These are phyloP conservation scores for Aegilops umbellulata DNA, from an alignment of 176 grass and related monocot species.

Conservation along the genomic window DNA sequence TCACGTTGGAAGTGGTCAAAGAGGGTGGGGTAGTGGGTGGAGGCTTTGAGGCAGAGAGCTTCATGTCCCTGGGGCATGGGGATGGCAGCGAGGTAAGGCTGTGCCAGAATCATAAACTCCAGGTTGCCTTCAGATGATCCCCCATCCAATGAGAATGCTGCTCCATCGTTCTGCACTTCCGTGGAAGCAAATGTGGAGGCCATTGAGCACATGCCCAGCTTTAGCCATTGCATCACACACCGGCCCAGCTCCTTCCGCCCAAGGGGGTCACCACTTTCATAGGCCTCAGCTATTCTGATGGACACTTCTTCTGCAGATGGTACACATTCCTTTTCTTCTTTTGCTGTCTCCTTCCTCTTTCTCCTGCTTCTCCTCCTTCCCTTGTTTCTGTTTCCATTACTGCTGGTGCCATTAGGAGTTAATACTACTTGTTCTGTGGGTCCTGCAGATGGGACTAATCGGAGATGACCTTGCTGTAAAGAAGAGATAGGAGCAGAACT, in stretches of 20 bases:
- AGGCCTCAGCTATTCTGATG: constrained; percentile 39
- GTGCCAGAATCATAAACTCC: constrained; percentile 62
- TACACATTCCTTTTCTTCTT: constrained; percentile 30
- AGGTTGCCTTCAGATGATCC: constrained; percentile 25
- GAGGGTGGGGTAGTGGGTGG: constrained; percentile 82
- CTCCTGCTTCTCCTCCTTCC: constrained; percentile 42
- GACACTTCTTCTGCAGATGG: constrained; percentile 57
- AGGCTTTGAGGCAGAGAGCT: constrained; percentile 74
- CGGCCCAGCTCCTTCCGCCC: constrained; percentile 70
- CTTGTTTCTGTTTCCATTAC: constrained; percentile 1
- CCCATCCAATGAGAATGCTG: constrained; percentile 40
- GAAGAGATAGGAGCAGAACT: neutral
- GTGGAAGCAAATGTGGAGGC: constrained; percentile 56
- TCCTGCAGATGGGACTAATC: constrained; percentile 20
- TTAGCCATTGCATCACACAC: constrained; percentile 74
- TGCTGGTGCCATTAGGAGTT: neutral
- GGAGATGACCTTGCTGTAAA: constrained; percentile 29
- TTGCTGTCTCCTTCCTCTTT: constrained; percentile 20
- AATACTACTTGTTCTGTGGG: constrained; percentile 4
- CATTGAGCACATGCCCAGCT: constrained; percentile 77
- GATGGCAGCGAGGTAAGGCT: constrained; percentile 52
- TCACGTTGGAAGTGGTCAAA: constrained; percentile 93
- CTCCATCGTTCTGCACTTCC: constrained; percentile 42
- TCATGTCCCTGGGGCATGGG: constrained; percentile 83
- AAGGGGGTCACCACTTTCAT: constrained; percentile 77